Evolutionary conservation across 257 asterid genomes (phyloP).

Genomic region (Sherardia arvensis): DNA sequence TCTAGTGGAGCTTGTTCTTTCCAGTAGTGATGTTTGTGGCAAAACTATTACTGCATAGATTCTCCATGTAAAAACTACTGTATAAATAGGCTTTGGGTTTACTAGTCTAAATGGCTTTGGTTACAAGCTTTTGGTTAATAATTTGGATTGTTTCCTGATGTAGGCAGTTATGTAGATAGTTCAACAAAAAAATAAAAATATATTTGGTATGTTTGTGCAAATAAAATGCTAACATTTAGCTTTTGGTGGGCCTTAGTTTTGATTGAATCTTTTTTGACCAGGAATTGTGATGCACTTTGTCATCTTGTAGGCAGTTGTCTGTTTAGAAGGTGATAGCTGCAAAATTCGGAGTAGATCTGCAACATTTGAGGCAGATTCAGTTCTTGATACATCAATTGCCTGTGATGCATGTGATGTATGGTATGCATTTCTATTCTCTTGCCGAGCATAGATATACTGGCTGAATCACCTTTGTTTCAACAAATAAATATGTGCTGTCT

Average conservation of each 20-base stretch:
- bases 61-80: background rate
- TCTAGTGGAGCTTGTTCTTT: background rate
- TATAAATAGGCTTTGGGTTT: background rate
- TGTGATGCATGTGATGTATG: conserved; percentile 97
- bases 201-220: background rate
- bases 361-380: conserved; percentile 58
- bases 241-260: conserved; percentile 16
- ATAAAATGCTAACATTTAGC: background rate
- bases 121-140: background rate
- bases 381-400: conserved; percentile 91
- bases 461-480: background rate
- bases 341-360: conserved; percentile 66
- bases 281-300: conserved; percentile 26
- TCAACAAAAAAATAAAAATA: no score
- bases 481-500: background rate
- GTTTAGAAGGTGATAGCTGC: conserved; percentile 97
- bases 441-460: background rate
- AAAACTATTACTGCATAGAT: background rate
- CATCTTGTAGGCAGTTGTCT: conserved; percentile 85
- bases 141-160: background rate
- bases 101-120: background rate
- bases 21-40: background rate
- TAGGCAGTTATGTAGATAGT: background rate
- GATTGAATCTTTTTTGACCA: conserved; percentile 16
- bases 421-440: conserved; percentile 27